These are phyloP conservation scores for Pugionium cornutum DNA, from an alignment of 345 rosid genomes.

Conservation along the genomic window DNA sequence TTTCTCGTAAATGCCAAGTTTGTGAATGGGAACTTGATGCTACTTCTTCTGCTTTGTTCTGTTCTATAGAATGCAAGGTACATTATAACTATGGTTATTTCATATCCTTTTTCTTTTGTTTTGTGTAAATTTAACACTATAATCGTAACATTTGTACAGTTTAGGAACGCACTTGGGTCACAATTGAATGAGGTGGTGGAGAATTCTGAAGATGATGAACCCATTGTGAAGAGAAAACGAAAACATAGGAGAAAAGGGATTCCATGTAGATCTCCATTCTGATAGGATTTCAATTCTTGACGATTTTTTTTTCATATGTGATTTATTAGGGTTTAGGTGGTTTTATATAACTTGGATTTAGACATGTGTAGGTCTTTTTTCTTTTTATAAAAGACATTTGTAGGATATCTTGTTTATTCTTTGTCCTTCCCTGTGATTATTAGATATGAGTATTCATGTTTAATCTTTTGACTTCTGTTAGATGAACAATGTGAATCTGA, in stretches of 20 bases:
- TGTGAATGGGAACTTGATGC: constrained; percentile 32
- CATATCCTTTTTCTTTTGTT: background rate
- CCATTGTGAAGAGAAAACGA: background rate
- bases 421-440: too few species aligned
- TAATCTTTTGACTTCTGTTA: too few species aligned
- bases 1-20: constrained; percentile 17
- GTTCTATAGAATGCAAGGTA: constrained; percentile 44
- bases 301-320: background rate
- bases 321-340: background rate
- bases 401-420: too few species aligned
- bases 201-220: constrained; percentile 1
- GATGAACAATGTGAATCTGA: too few species aligned
- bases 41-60: constrained; percentile 23
- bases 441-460: too few species aligned
- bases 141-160: constrained; percentile 15
- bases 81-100: background rate
- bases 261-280: constrained; percentile 30
- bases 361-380: background rate
- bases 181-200: constrained; percentile 23
- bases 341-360: background rate
- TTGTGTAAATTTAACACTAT: background rate
- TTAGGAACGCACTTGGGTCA: constrained; percentile 9
- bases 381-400: too few species aligned
- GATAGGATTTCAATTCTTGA: constrained; percentile 10
- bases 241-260: constrained; percentile 28